Evolutionary conservation across 2,329 filamentous ascomycete genomes (phyloP), one percentile per base, ranked within the genome.

Genomic region (Aspergillus quadricinctus): DNA sequence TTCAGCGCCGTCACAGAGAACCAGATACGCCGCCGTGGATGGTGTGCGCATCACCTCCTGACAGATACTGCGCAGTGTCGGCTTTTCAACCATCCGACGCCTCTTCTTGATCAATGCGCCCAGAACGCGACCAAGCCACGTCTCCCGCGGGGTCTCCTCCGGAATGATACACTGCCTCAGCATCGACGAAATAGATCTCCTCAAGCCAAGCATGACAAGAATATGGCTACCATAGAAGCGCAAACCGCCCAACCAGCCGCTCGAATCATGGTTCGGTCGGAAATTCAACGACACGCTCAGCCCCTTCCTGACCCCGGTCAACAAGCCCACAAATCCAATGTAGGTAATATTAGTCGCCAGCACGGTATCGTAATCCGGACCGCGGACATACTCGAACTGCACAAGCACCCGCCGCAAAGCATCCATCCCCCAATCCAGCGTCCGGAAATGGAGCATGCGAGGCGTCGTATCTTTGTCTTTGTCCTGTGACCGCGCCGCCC

Each of bases 21-120:
- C 79, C 1, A 86, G 62, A 62, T 86, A 87, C 40, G 81, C 83
- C 1, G 82, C 81, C 17, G 83, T 80, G 0, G 80, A 80, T 1
- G 70, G 74, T 2, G 72, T 65, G 0, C 58, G 57, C 2, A 77
- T 69, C 1, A 83, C 63, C 41, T 48, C 49, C 19, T 21, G 48
- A 25, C 41, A 49, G 43, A 1, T n/a, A 31, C 37, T 25, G 60
- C 21, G 70, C 59, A 17, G 43, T 7, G 43, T 46, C 21, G 43
- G 23, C 4, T 1, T 14, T 14, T 7, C 21, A 14, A 7, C 43
- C 9, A 3, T 7, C 43, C 1, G 43, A 25, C 11, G 23, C 14
- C n/a, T 23, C 41, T 37, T 14, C 37, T 6, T 46, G 10, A 14
- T 23, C 11, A 21, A 25, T 14, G 4, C 21, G 23, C 21, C 43